A percentile compares a stretch with the other conserved stretches of the same genome.
Conservation (phyloP, 208 protist species). For the Phytomonas sp. region DNA sequence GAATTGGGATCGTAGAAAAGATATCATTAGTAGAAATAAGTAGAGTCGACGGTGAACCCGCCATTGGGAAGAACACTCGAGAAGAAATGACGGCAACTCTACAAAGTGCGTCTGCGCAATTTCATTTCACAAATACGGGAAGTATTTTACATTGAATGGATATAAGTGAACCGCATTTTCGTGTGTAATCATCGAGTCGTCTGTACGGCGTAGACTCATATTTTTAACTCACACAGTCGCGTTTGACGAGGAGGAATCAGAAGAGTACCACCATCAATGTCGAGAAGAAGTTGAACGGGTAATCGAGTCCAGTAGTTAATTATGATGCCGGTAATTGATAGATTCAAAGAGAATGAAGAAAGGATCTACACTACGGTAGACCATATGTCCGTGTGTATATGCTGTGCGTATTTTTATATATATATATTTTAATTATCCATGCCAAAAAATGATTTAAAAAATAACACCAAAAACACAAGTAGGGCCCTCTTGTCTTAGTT, state of each 20-base stretch:
- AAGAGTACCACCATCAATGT: constrained; percentile 56
- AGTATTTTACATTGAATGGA: background rate
- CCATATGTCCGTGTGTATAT: constrained; percentile 1
- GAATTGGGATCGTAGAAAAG: background rate
- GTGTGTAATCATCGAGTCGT: background rate
- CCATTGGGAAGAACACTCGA: constrained; percentile 20
- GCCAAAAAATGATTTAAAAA: background rate
- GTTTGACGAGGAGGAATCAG: constrained; percentile 9
- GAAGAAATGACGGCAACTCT: constrained; percentile 26
- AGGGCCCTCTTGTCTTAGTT: background rate
- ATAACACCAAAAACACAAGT: constrained; percentile 1
- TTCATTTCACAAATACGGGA: constrained; percentile 10
- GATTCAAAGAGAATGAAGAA: background rate
- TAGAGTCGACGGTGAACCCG: constrained; percentile 18
- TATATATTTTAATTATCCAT: background rate
- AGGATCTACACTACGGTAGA: background rate
- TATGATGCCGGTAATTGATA: background rate
- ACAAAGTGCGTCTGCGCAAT: background rate
- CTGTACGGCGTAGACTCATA: background rate
- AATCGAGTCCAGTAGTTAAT: constrained; percentile 11
- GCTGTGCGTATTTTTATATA: background rate
- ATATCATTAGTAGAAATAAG: constrained; percentile 8
- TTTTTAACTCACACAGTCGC: background rate
- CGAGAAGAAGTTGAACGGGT: constrained; percentile 33
- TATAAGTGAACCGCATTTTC: constrained; percentile 8